Percentiles rank a stretch among this genome's conserved stretches.
phyloP scores from a whole-genome alignment of 495 filamentous ascomycete genomes.

The Aspergillus ostianus region DNA sequence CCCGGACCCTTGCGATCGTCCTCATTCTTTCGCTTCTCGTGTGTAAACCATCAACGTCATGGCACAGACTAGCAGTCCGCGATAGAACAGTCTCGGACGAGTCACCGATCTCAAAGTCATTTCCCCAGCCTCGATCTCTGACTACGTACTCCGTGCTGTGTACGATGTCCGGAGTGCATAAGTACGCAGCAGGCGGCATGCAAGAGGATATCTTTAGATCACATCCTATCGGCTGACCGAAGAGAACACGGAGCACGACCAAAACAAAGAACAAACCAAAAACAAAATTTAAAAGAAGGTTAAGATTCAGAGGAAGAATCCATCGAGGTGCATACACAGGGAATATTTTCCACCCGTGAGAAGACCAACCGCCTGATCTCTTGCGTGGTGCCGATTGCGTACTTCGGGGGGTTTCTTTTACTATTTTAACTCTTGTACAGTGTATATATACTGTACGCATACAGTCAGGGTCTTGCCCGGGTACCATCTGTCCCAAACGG shows the following conservation, averaged over 20 bases:
- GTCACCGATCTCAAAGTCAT: background rate
- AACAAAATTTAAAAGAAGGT: background rate
- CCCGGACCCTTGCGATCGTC: conserved; percentile 14
- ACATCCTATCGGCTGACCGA: background rate
- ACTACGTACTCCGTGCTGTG: background rate
- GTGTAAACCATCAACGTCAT: background rate
- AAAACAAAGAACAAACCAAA: background rate
- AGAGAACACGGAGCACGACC: background rate
- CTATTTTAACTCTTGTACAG: no score
- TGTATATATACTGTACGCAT: no score
- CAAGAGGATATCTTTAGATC: background rate
- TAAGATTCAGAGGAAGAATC: background rate
- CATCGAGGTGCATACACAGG: background rate
- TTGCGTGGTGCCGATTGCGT: background rate
- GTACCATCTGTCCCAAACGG: background rate
- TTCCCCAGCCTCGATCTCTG: background rate
- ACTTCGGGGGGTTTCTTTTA: background rate
- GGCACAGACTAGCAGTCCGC: background rate
- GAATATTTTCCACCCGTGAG: conserved; percentile 4
- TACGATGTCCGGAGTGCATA: conserved; percentile 4
- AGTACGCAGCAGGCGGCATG: background rate
- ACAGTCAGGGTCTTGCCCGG: background rate
- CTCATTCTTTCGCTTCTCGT: background rate
- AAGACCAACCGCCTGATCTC: background rate
- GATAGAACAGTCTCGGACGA: background rate